Evolutionary conservation across 2,329 filamentous ascomycete species (phyloP).

Genomic region (Diplodia mutila): DNA sequence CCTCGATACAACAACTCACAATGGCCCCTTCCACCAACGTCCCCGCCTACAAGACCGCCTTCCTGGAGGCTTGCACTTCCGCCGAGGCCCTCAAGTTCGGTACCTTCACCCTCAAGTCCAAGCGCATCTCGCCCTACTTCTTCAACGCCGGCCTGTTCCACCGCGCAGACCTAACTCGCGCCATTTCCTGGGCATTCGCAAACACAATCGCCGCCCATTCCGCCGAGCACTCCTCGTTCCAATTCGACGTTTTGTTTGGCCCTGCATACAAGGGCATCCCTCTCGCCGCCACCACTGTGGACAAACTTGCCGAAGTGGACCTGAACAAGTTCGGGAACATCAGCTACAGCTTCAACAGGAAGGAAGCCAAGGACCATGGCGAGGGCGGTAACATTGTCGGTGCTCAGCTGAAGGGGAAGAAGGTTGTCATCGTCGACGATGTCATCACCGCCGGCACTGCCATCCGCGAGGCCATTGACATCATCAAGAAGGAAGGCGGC

Average conservation of each 20-base stretch:
- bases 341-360: constrained; percentile 91
- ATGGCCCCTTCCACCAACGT: constrained; percentile 29
- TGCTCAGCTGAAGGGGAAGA: constrained; percentile 80
- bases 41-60: constrained; percentile 64
- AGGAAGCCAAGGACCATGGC: constrained; percentile 94
- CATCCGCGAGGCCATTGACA: constrained; percentile 86
- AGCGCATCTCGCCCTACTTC: constrained; percentile 91
- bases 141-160: constrained; percentile 96
- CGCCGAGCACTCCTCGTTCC: constrained; percentile 47
- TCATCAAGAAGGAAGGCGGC: constrained; percentile 85
- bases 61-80: constrained; percentile 70
- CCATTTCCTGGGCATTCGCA: constrained; percentile 83
- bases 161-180: constrained; percentile 73
- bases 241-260: constrained; percentile 85
- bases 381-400: constrained; percentile 95
- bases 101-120: constrained; percentile 88
- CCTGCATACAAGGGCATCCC: constrained; percentile 98
- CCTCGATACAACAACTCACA: neutral
- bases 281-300: constrained; percentile 75
- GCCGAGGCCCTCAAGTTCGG: constrained; percentile 77
- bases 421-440: constrained; percentile 89
- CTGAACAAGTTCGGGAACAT: constrained; percentile 66
- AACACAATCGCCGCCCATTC: constrained; percentile 57
- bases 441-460: constrained; percentile 96
- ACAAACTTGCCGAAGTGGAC: constrained; percentile 74